A percentile compares a stretch with the other conserved stretches of the same genome.
Conservation (phyloP, 352 stramenopile genomes). For the Bremia lactucae region DNA sequence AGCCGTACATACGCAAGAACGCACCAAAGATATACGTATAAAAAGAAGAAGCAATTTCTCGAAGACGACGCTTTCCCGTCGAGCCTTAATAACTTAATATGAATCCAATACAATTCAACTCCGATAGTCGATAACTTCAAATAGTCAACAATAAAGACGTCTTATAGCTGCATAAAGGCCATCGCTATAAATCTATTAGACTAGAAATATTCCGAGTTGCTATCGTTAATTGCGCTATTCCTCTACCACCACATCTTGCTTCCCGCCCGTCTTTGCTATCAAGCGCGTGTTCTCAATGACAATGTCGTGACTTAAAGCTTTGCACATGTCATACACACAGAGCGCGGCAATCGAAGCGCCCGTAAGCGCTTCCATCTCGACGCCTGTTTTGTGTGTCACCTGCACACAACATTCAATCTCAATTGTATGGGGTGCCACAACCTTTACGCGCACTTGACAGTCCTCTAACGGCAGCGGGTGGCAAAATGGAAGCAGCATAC, state of each 20-base stretch:
- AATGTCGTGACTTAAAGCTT: conserved; percentile 93
- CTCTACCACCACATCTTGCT: conserved; percentile 49
- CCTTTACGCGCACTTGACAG: conserved; percentile 79
- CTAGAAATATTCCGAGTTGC: conserved; percentile 53
- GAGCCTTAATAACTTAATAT: too few species aligned
- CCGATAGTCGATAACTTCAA: too few species aligned
- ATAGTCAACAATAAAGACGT: conserved; percentile 42
- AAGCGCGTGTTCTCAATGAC: conserved; percentile 87
- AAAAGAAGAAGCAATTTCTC: too few species aligned
- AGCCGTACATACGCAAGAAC: too few species aligned
- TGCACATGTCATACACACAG: conserved; percentile 98
- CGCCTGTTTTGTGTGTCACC: conserved; percentile 90
- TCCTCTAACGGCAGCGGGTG: conserved; percentile 88
- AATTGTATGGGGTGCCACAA: conserved; percentile 46
- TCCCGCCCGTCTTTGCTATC: conserved; percentile 88
- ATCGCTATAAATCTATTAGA: conserved; percentile 20
- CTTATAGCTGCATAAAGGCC: conserved; percentile 20
- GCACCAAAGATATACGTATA: too few species aligned
- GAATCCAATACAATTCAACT: too few species aligned
- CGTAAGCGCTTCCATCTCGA: conserved; percentile 94
- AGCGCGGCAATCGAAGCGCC: conserved; percentile 90
- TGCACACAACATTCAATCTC: conserved; percentile 82
- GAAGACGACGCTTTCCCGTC: too few species aligned
- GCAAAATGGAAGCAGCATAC: conserved; percentile 89
- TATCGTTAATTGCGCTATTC: background rate